A percentile compares a stretch with the other conserved stretches of the same genome.
Conservation (phyloP, 139 green algal species). For the Chlorella sp. region DNA sequence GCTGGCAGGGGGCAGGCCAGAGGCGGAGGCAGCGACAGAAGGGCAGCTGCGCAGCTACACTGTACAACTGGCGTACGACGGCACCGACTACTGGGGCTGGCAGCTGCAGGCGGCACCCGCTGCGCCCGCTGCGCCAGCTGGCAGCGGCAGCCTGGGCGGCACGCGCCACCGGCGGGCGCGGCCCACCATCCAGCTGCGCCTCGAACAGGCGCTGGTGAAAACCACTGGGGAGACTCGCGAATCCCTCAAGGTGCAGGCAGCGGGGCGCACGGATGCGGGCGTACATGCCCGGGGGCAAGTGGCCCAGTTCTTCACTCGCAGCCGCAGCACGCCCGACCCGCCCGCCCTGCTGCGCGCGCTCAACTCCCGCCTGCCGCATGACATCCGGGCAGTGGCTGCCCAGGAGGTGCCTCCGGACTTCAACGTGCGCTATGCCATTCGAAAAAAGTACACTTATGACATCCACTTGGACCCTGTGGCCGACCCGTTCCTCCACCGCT, state of each 20-base stretch:
- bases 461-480: slow-evolving; percentile 42
- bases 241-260: slow-evolving; percentile 64
- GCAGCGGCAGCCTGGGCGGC: neutral
- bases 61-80: slow-evolving; percentile 55
- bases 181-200: slow-evolving; percentile 56
- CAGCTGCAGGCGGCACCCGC: slow-evolving; percentile 51
- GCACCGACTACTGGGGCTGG: slow-evolving; percentile 58
- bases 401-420: slow-evolving; percentile 65
- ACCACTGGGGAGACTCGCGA: slow-evolving; percentile 52
- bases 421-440: slow-evolving; percentile 63
- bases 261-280: slow-evolving; percentile 82
- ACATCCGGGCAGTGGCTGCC: slow-evolving; percentile 62
- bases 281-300: slow-evolving; percentile 82
- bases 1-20: neutral
- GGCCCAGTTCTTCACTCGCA: slow-evolving; percentile 62
- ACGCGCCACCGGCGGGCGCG: neutral
- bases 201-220: slow-evolving; percentile 62
- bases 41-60: slow-evolving; percentile 26
- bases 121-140: neutral
- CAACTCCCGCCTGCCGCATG: slow-evolving; percentile 66
- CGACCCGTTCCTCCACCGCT: slow-evolving; percentile 58
- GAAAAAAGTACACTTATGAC: slow-evolving; percentile 73
- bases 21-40: neutral
- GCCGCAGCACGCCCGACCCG: slow-evolving; percentile 7
- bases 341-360: slow-evolving; percentile 47